Evolutionary conservation across 2,329 filamentous ascomycete genomes (phyloP).

Genomic region (Curvularia hawaiiensis): DNA sequence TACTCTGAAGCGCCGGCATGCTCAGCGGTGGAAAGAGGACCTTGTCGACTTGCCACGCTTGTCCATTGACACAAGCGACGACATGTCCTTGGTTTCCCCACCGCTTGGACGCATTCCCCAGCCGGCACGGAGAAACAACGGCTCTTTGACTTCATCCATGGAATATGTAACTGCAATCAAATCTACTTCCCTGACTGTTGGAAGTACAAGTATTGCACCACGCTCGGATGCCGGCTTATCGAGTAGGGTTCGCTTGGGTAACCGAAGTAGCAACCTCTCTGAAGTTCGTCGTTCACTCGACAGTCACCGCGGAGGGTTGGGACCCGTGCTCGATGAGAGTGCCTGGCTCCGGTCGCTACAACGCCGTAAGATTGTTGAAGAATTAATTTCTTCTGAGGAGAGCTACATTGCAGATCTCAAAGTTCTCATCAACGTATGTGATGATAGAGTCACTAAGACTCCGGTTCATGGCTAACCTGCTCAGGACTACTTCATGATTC

Average conservation of each 20-base stretch:
- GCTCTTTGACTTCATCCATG: slow-evolving; percentile 74
- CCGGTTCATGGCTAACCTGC: slow-evolving; percentile 10
- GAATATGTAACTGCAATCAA: slow-evolving; percentile 81
- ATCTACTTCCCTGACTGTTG: slow-evolving; percentile 78
- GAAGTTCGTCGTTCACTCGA: slow-evolving; percentile 67
- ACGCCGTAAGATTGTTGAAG: slow-evolving; percentile 79
- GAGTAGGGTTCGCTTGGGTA: slow-evolving; percentile 63
- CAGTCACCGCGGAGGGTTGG: slow-evolving; percentile 54
- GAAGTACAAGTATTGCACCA: slow-evolving; percentile 71
- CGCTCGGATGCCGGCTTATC: slow-evolving; percentile 63
- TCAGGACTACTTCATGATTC: slow-evolving; percentile 58
- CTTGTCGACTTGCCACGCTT: slow-evolving; percentile 43
- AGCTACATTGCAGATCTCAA: slow-evolving; percentile 87
- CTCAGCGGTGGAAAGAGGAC: slow-evolving; percentile 44
- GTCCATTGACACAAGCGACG: slow-evolving; percentile 39
- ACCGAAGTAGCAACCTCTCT: slow-evolving; percentile 64
- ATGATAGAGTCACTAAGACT: not conserved
- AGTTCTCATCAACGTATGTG: slow-evolving; percentile 79
- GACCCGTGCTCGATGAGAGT: slow-evolving; percentile 65
- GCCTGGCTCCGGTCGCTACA: slow-evolving; percentile 75
- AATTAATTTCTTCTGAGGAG: slow-evolving; percentile 85
- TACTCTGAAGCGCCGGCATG: slow-evolving; percentile 65
- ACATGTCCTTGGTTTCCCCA: slow-evolving; percentile 15
- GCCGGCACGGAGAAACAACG: slow-evolving; percentile 48
- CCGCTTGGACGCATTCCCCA: slow-evolving; percentile 16